Evolutionary conservation across 345 rosid species (phyloP).

Genomic region (Salix koriyanagi): DNA sequence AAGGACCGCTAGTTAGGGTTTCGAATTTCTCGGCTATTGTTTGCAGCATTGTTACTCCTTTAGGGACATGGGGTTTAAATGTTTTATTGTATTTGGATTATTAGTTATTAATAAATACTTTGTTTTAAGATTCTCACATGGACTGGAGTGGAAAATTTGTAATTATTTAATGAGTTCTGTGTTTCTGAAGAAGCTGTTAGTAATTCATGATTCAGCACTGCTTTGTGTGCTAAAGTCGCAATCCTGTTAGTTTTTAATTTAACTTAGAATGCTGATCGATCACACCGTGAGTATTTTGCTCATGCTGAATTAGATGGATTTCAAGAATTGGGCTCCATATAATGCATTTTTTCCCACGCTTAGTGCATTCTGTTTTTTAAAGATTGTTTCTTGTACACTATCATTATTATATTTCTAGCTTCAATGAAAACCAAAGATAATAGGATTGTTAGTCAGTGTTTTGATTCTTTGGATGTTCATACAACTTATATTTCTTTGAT

Average conservation of each 20-base stretch:
- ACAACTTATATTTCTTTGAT: too few species aligned
- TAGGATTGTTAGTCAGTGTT: too few species aligned
- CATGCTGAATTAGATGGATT: too few species aligned
- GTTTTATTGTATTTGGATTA: neutral
- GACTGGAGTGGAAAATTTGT: neutral
- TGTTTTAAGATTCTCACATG: neutral
- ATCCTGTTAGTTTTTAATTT: too few species aligned
- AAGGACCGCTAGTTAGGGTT: constrained; percentile 5
- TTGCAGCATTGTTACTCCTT: neutral
- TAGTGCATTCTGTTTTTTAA: too few species aligned
- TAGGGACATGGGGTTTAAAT: neutral
- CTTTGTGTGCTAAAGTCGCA: too few species aligned
- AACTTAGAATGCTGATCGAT: neutral
- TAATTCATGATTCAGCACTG: neutral
- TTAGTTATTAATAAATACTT: neutral
- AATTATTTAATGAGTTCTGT: neutral
- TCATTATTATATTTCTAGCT: too few species aligned
- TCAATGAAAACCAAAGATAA: too few species aligned
- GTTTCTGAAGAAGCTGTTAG: neutral
- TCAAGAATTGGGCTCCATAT: too few species aligned
- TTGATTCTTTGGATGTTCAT: too few species aligned
- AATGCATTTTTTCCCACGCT: too few species aligned
- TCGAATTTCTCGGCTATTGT: neutral
- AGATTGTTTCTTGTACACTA: too few species aligned
- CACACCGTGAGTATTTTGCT: neutral